Evolutionary conservation across 2,329 filamentous ascomycete genomes (phyloP), one percentile per base, ranked within the genome.

Genomic region (Venturia aucupariae): DNA sequence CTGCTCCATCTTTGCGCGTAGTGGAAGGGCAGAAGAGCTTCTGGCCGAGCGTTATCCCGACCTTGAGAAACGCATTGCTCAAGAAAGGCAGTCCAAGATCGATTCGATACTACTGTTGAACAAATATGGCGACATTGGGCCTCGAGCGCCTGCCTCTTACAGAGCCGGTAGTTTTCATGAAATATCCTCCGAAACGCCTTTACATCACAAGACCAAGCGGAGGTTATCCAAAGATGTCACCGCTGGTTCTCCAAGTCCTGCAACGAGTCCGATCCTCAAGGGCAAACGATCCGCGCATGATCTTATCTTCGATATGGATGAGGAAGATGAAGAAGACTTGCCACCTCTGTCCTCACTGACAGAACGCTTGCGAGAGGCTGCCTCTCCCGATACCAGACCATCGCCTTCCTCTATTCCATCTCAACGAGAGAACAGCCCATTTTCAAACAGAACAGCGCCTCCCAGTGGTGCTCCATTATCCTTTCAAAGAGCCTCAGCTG

Each of bases 281-380:
- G 81, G 88, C 1, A 91, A 86, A 70, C 82, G 81, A 24, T 92
- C 89, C 0, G 79, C 82, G 1, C 82, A 81, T 44, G 92, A 97
- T 69, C 81, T 97, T 64, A 96, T 96, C 74, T 97, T 97, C 72
- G 86, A 90, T 68, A 97, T 97, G 92, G 93, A 96, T 65, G 92
- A 95, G 44, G 90, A 92, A 54, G 82, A 81, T 65, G 67, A 74
- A 19, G 71, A 63, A 41, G 59, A 60, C 27, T 10, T 44, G 19
- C n/a, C 59, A 15, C 38, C 59, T 27, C 13, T 32, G 4, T 60
- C 38, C 5, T 41, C 35, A 15, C 59, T 60, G 32, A 41, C 35
- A 44, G 59, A 60, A 22, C 59, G 59, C 8, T 60, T 60, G 59
- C 59, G 41, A 60, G 59, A 41, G 8, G 46, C 35, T 63, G 51